A percentile compares a stretch with the other conserved stretches of the same genome.
Conservation (phyloP, 2,329 filamentous ascomycete genomes). For the Aspergillus japonicus region DNA sequence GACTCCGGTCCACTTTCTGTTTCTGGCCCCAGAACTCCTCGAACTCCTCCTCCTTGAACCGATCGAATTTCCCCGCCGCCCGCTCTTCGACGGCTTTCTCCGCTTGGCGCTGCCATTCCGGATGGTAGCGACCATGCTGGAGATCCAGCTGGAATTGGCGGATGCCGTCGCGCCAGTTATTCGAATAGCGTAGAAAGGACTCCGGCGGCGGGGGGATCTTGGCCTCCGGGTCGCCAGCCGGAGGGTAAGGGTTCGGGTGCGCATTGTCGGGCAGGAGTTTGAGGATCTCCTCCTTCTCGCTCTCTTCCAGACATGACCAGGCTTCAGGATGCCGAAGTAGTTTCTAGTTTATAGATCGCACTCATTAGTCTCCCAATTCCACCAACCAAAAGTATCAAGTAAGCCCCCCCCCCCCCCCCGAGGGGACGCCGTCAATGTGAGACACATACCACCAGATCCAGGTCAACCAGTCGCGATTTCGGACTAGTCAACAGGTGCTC, state of each 20-base stretch:
- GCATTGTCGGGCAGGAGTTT: conserved; percentile 43
- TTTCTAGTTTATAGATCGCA: conserved; percentile 28
- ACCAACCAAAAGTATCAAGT: too few species aligned
- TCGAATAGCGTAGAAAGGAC: conserved; percentile 45
- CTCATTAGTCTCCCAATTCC: too few species aligned
- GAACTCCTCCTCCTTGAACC: conserved; percentile 54
- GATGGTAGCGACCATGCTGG: conserved; percentile 54
- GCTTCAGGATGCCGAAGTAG: conserved; percentile 41
- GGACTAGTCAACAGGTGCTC: conserved; percentile 40
- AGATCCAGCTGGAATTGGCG: conserved; percentile 58
- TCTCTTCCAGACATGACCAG: conserved; percentile 43
- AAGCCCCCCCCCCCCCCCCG: too few species aligned
- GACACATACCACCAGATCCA: conserved; percentile 40
- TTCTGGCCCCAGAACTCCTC: conserved; percentile 61
- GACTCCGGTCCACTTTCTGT: conserved; percentile 35
- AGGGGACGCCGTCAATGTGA: not conserved
- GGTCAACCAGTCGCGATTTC: conserved; percentile 36
- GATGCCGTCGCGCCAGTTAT: conserved; percentile 53
- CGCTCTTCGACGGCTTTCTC: conserved; percentile 53
- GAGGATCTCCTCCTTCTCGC: conserved; percentile 43
- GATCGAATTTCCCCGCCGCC: conserved; percentile 56
- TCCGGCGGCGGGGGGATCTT: conserved; percentile 42
- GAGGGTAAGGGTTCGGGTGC: conserved; percentile 33
- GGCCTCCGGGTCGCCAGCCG: conserved; percentile 27
- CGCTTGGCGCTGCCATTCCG: conserved; percentile 57